These are phyloP conservation scores for Fusarium duplospermum DNA, from an alignment of 2,329 filamentous ascomycete genomes.

Conservation along the genomic window DNA sequence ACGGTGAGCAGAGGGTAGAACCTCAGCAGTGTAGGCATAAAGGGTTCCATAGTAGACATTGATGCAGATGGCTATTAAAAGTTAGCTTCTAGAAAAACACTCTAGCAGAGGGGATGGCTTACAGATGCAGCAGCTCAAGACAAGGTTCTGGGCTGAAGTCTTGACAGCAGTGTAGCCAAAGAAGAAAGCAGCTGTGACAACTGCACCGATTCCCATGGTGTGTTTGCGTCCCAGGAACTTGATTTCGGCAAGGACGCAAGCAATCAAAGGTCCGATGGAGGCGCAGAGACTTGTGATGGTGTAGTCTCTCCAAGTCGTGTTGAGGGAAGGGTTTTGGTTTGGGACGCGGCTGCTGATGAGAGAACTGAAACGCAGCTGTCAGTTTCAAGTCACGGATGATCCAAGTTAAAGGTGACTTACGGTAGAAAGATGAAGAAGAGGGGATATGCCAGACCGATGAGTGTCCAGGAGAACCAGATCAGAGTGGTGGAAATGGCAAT, in stretches of 20 bases:
- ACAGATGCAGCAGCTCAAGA: neutral
- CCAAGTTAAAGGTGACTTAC: neutral
- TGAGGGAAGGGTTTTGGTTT: slow-evolving; percentile 66
- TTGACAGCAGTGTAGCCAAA: slow-evolving; percentile 50
- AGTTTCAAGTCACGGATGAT: neutral
- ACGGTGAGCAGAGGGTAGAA: slow-evolving; percentile 64
- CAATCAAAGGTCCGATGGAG: slow-evolving; percentile 73
- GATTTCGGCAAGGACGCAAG: slow-evolving; percentile 65
- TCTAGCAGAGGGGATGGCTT: neutral
- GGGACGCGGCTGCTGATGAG: slow-evolving; percentile 22
- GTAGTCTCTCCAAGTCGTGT: slow-evolving; percentile 72
- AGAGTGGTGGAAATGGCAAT: slow-evolving; percentile 68
- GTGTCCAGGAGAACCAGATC: slow-evolving; percentile 73
- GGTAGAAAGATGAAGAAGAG: slow-evolving; percentile 75
- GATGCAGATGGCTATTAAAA: neutral
- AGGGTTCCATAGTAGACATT: slow-evolving; percentile 72
- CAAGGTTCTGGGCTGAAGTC: neutral
- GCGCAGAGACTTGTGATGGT: slow-evolving; percentile 71
- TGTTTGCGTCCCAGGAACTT: slow-evolving; percentile 65
- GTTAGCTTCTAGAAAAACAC: neutral
- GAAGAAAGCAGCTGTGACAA: slow-evolving; percentile 54
- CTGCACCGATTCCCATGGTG: slow-evolving; percentile 56
- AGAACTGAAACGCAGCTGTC: neutral
- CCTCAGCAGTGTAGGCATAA: slow-evolving; percentile 61
- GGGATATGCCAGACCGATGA: slow-evolving; percentile 75